Evolutionary conservation across 1,284 basidiomycete genomes (phyloP).

Genomic region (Ustilago cynodontis): DNA sequence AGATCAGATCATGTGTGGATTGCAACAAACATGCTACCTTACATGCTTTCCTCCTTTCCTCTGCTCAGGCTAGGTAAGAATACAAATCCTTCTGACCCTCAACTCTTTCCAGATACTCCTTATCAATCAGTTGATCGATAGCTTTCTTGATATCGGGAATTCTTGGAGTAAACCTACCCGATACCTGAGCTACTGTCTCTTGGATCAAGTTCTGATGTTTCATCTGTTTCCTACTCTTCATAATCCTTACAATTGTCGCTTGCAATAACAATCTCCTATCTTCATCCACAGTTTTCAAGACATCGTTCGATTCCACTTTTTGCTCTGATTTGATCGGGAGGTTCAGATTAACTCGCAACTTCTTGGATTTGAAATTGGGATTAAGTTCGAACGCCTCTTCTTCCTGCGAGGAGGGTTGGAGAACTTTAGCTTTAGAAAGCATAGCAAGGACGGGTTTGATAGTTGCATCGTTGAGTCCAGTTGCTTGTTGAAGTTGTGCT

Average conservation of each 20-base stretch:
- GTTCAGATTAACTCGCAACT: slow-evolving; percentile 85
- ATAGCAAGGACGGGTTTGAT: slow-evolving; percentile 85
- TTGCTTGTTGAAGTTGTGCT: slow-evolving; percentile 84
- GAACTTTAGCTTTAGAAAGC: slow-evolving; percentile 88
- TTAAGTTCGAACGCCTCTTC: slow-evolving; percentile 83
- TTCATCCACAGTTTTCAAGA: slow-evolving; percentile 95
- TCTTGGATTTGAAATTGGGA: slow-evolving; percentile 88
- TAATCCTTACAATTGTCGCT: slow-evolving; percentile 96
- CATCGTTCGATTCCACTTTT: slow-evolving; percentile 89
- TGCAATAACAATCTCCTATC: slow-evolving; percentile 97
- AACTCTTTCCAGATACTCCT: slow-evolving; percentile 95
- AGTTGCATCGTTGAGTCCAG: slow-evolving; percentile 84
- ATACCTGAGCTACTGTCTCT: slow-evolving; percentile 92
- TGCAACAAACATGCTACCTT: background rate
- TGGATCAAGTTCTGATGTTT: slow-evolving; percentile 94
- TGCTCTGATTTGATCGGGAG: slow-evolving; percentile 93
- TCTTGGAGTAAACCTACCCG: slow-evolving; percentile 87
- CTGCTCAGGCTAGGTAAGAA: slow-evolving; percentile 52
- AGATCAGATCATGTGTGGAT: too few species aligned
- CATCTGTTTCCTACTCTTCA: slow-evolving; percentile 96
- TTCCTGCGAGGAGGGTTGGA: slow-evolving; percentile 73
- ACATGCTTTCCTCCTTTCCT: background rate
- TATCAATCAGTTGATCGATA: slow-evolving; percentile 96
- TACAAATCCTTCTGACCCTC: slow-evolving; percentile 74
- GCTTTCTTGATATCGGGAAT: slow-evolving; percentile 89